Evolutionary conservation across 2,329 filamentous ascomycete species (phyloP).

Genomic region (Fusarium xylarioides): DNA sequence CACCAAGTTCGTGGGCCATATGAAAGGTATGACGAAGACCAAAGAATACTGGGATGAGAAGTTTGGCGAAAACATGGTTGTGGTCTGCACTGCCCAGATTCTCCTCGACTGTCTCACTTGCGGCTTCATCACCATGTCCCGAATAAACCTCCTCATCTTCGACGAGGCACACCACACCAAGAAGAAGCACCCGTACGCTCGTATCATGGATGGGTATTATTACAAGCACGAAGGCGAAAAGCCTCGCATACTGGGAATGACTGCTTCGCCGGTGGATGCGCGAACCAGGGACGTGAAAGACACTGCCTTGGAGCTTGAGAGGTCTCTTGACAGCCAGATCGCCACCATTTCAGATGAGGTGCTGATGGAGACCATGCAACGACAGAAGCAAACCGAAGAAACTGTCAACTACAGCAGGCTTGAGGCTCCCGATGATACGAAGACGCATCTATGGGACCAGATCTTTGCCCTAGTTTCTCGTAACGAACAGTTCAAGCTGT

Average conservation of each 20-base stretch:
- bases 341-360: slow-evolving; percentile 69
- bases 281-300: slow-evolving; percentile 72
- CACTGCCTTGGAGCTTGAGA: slow-evolving; percentile 79
- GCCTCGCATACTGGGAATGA: slow-evolving; percentile 94
- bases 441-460: slow-evolving; percentile 70
- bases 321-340: slow-evolving; percentile 81
- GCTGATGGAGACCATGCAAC: slow-evolving; percentile 35
- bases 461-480: slow-evolving; percentile 58
- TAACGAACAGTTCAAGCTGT: slow-evolving; percentile 59
- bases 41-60: slow-evolving; percentile 62
- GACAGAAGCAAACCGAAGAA: slow-evolving; percentile 59
- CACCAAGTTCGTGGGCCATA: slow-evolving; percentile 78
- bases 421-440: slow-evolving; percentile 54
- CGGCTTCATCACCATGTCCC: slow-evolving; percentile 80
- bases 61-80: slow-evolving; percentile 74
- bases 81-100: slow-evolving; percentile 93
- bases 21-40: slow-evolving; percentile 54
- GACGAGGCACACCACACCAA: slow-evolving; percentile 98
- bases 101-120: slow-evolving; percentile 80
- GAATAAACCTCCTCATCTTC: slow-evolving; percentile 91
- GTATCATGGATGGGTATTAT: slow-evolving; percentile 91
- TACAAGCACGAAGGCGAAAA: slow-evolving; percentile 58
- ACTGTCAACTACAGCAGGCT: slow-evolving; percentile 57
- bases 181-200: slow-evolving; percentile 89
- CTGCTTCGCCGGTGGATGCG: slow-evolving; percentile 91